Evolutionary conservation across 2,329 filamentous ascomycete genomes (phyloP), one percentile per base, ranked within the genome.

Genomic region (Scytalidium sp.): DNA sequence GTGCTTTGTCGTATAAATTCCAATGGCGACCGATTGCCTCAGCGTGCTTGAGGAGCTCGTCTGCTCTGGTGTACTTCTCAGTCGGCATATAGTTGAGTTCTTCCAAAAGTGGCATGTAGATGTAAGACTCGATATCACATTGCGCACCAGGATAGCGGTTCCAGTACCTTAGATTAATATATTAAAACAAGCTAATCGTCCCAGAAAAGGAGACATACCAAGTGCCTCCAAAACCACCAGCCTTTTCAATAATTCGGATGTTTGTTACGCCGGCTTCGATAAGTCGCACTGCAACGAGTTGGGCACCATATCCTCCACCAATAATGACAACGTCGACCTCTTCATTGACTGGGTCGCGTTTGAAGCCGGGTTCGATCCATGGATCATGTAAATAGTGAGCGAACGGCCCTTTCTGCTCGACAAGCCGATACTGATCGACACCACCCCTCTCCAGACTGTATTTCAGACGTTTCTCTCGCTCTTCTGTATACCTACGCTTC

Each of bases 91-190:
- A 83, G 0, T 74, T 75, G 1, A 72, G 81, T 61, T 84, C 79
- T 52, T 84, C 81, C 2, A 84, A 69, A 10, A 82, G 62, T 3
- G 81, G 80, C 64, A 84, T 64, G 56, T 85, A 85, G n/a, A 73
- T 69, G 55, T 79, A 83, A 47, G 72, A 71, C 62, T 85, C 81
- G 3, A 82, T 66, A 55, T 85, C 81, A 57, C 80, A 84, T 51
- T 60, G 62, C 2, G 73, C 52, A 3, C 75, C 75, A 0, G 74
- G 73, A 51, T 75, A 76, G 5, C 67, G 63, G 46, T 76, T 75
- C 70, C 70, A 76, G 54, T 74, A 76, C 32, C 32, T 29, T 29
- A 29, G 25, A 29, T 8, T 8, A 29, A 7, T 8, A 29, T 29
- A 8, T 8, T 7, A 7, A 29, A 13, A 7, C 25, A 29, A 29